Evolutionary conservation across 164 flowering plant genomes (phyloP), one percentile per base, ranked within the genome.

Genomic region (Pachysandra terminalis): DNA sequence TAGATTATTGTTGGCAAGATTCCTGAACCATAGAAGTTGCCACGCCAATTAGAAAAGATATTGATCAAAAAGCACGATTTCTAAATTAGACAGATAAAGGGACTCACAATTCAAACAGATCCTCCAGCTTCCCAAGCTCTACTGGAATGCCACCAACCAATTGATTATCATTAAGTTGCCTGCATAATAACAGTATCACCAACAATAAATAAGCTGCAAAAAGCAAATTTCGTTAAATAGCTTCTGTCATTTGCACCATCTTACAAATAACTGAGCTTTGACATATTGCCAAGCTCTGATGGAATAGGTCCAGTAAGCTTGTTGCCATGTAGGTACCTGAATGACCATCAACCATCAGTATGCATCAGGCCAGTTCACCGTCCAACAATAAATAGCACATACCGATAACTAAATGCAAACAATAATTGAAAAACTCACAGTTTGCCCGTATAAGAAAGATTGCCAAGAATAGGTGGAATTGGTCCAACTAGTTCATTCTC

Each of bases 241-340:
- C 4, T 15, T 3, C 25, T 0, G 5, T 1, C 17, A 55, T n/a
- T 23, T 15, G 15, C 53, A 56, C 48, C 1, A n/a, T 23, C 90
- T 87, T 55, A 94, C 98, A 94, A 68, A 71, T 94, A 94, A 77
- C 98, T 91, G 9, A 94, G 93, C 65, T 83, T 90, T 25, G 98
- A 81, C 98, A 94, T 91, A 67, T 91, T 91, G 48, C 98, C 98
- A 32, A 94, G 86, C 78, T 94, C 98, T 1, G 93, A 90, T 23
- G 98, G 98, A 65, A 94, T 94, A 32, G 79, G 75, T 14, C 97
- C 98, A n/a, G 85, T 82, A 51, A 91, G 86, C 72, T 83, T 88
- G 74, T 94, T 94, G 1, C 98, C 90, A 75, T 94, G 97, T 23
- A 94, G 89, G 52, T 94, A 94, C 77, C 98, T 94, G 65, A n/a